A percentile compares a stretch with the other conserved stretches of the same genome.
These are phyloP conservation scores for Cladosporium oxysporum DNA, from an alignment of 2,329 filamentous ascomycete genomes.

Conservation along the genomic window DNA sequence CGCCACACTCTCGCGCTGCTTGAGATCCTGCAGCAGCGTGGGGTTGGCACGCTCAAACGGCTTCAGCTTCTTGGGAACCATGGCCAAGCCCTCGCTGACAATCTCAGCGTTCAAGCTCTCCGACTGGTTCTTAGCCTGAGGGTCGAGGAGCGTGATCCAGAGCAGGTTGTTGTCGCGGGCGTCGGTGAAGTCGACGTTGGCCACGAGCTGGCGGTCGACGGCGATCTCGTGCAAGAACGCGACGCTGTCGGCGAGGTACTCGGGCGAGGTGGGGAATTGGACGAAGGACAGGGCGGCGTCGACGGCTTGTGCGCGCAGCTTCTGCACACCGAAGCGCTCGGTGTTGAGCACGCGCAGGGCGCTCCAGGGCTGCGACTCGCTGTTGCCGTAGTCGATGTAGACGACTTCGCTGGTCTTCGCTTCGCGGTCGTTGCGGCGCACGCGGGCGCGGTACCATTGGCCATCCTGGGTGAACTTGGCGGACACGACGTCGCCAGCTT, in stretches of 20 bases:
- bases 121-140: constrained; percentile 64
- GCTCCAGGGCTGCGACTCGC: constrained; percentile 82
- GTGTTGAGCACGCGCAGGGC: constrained; percentile 78
- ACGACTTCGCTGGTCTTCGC: constrained; percentile 86
- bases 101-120: constrained; percentile 76
- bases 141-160: constrained; percentile 86
- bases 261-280: constrained; percentile 73
- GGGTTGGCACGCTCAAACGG: constrained; percentile 80
- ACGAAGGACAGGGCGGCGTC: constrained; percentile 87
- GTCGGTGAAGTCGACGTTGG: constrained; percentile 84
- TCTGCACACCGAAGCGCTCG: constrained; percentile 75
- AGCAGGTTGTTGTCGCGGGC: constrained; percentile 73
- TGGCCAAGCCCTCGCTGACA: constrained; percentile 77
- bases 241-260: constrained; percentile 83
- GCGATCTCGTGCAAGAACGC: constrained; percentile 74
- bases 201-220: constrained; percentile 73
- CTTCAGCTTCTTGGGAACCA: constrained; percentile 91
- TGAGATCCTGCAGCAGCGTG: constrained; percentile 70
- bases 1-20: constrained; percentile 72
- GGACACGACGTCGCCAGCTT: constrained; percentile 87
- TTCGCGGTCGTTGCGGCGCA: constrained; percentile 89
- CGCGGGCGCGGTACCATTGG: constrained; percentile 90
- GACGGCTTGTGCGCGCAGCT: constrained; percentile 81
- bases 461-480: constrained; percentile 87
- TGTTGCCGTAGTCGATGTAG: constrained; percentile 97